Conservation (phyloP, 2,329 filamentous ascomycete genomes). For the Xylariaceae sp. region DNA sequence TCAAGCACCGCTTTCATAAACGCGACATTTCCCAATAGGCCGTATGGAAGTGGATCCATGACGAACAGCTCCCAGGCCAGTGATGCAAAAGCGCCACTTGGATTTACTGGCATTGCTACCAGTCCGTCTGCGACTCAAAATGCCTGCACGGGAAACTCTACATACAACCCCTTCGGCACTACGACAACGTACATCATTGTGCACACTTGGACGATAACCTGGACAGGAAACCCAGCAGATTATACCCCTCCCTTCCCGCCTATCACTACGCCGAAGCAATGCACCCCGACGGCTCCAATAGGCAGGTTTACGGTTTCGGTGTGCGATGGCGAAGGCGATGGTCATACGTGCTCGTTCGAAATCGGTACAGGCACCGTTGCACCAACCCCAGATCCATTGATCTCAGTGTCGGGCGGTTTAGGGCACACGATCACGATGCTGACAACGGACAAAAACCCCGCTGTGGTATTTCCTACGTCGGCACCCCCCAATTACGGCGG, state of each 20-base stretch:
- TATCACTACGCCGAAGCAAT: constrained; percentile 38
- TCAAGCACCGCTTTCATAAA: constrained; percentile 2
- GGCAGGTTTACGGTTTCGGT: constrained; percentile 26
- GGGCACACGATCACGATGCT: constrained; percentile 40
- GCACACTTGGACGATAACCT: constrained; percentile 48
- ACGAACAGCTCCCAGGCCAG: constrained; percentile 8
- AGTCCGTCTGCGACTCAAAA: constrained; percentile 1
- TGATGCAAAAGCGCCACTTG: constrained; percentile 1
- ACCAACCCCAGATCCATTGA: too few species aligned
- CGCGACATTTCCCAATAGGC: constrained; percentile 6
- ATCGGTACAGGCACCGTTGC: constrained; percentile 4
- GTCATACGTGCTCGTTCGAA: constrained; percentile 31
- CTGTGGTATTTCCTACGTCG: constrained; percentile 42
- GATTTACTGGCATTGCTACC: neutral
- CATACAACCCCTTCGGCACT: constrained; percentile 29
- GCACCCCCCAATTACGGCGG: constrained; percentile 38
- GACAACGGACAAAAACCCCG: constrained; percentile 54
- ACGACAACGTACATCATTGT: constrained; percentile 42
- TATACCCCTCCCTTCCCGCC: constrained; percentile 45
- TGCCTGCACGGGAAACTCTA: neutral
- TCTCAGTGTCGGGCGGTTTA: constrained; percentile 7
- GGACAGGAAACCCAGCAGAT: constrained; percentile 41
- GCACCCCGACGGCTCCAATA: constrained; percentile 27
- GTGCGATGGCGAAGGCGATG: constrained; percentile 29
- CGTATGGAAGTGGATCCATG: constrained; percentile 6